Evolutionary conservation across 768 basidiomycete species (phyloP).

Genomic region (Suillus clintonianus): DNA sequence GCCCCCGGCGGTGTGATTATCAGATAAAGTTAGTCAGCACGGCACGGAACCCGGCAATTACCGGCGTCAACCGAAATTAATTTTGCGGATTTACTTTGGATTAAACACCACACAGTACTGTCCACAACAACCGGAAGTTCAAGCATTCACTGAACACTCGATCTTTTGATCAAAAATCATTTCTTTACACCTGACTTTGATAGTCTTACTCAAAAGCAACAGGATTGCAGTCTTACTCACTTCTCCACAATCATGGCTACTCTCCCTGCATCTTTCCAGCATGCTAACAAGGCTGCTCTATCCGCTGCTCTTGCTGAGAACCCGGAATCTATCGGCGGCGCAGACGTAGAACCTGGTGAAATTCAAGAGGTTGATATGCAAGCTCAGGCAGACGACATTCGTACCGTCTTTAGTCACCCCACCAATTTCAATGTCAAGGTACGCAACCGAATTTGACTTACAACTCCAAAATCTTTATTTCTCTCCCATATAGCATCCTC

Average conservation of each 20-base stretch:
- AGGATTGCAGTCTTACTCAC: constrained; percentile 12
- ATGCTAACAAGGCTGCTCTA: constrained; percentile 80
- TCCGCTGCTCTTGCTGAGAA: constrained; percentile 70
- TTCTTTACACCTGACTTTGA: constrained; percentile 12
- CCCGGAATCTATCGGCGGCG: constrained; percentile 39
- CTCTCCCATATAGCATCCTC: constrained; percentile 67
- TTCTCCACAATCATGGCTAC: constrained; percentile 30
- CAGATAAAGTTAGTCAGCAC: neutral
- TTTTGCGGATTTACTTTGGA: constrained; percentile 2
- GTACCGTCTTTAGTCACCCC: constrained; percentile 93
- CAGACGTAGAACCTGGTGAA: constrained; percentile 73
- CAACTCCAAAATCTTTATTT: constrained; percentile 5
- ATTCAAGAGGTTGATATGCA: constrained; percentile 87
- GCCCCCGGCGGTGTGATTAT: neutral
- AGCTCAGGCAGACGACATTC: constrained; percentile 77
- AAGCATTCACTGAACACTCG: neutral
- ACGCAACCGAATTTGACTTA: constrained; percentile 11
- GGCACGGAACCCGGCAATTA: constrained; percentile 20
- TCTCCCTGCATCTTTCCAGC: constrained; percentile 66
- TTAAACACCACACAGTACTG: neutral
- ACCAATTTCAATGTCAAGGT: constrained; percentile 98
- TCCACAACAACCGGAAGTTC: constrained; percentile 7
- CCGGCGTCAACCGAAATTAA: constrained; percentile 20
- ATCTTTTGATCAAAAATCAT: neutral
- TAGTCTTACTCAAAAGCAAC: constrained; percentile 14